These are phyloP conservation scores for Aotearoamyces nothofagi DNA, from an alignment of 2,329 filamentous ascomycete species.

Conservation along the genomic window DNA sequence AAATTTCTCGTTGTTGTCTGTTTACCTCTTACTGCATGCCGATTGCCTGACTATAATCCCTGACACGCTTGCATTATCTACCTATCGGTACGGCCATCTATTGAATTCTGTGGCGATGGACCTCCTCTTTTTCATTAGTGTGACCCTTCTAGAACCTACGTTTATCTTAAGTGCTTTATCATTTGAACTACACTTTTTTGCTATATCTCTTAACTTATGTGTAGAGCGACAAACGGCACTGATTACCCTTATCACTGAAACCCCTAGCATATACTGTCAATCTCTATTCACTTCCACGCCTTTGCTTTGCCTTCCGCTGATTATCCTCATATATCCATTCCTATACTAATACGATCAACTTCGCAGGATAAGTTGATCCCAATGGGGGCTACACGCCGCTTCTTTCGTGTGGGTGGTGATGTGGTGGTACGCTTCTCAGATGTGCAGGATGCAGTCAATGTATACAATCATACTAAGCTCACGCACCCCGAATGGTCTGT, in stretches of 20 bases:
- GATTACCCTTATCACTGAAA: no score
- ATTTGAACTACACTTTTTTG: no score
- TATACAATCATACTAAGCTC: conserved; percentile 11
- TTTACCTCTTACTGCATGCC: background rate
- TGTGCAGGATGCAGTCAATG: conserved; percentile 10
- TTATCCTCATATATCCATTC: no score
- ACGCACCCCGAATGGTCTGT: conserved; percentile 9
- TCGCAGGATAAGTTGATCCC: background rate
- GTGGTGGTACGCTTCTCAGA: conserved; percentile 11
- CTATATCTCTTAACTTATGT: no score
- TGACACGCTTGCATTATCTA: background rate
- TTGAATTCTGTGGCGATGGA: background rate
- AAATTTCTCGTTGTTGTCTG: background rate
- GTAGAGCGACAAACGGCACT: no score
- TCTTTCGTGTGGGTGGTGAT: conserved; percentile 7
- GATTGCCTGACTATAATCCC: background rate
- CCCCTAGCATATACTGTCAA: no score
- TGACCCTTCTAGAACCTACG: no score
- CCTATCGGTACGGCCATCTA: background rate
- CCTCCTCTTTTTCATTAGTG: no score
- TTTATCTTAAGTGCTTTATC: no score
- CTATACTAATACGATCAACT: no score
- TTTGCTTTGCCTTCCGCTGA: no score
- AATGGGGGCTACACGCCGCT: conserved; percentile 4
- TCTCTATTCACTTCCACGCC: no score